A percentile compares a stretch with the other conserved stretches of the same genome.
Conservation (phyloP, 805 yeast species). For the Saccharomycopsis capsularis region DNA sequence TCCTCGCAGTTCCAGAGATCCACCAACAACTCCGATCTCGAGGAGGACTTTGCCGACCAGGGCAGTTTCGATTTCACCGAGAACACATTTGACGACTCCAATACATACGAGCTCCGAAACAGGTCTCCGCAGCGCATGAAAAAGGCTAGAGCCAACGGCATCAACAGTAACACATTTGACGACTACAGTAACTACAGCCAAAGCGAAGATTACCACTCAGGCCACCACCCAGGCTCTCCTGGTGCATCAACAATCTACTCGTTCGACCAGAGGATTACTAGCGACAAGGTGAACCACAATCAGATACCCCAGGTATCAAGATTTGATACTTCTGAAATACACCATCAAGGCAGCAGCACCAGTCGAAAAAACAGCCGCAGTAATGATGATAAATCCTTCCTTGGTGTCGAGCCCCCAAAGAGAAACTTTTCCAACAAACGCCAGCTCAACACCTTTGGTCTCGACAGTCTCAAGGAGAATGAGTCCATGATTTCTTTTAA, state of each 20-base stretch:
- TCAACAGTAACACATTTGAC: background rate
- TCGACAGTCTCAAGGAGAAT: constrained; percentile 12
- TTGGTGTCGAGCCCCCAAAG: background rate
- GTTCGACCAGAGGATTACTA: background rate
- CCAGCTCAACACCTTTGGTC: background rate
- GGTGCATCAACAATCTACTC: background rate
- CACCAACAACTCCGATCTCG: constrained; percentile 1
- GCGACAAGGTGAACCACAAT: background rate
- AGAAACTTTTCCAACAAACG: background rate
- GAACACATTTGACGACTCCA: background rate
- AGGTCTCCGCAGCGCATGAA: too few species aligned
- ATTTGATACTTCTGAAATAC: background rate
- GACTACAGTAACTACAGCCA: background rate
- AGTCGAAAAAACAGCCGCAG: too few species aligned
- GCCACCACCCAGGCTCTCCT: background rate
- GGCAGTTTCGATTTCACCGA: constrained; percentile 8
- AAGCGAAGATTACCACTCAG: background rate
- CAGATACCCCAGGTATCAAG: background rate
- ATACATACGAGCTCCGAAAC: background rate
- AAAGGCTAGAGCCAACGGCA: background rate
- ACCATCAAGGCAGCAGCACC: background rate
- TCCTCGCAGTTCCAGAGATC: background rate
- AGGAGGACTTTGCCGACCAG: constrained; percentile 3
- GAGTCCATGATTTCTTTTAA: constrained; percentile 11
- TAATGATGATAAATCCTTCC: too few species aligned